Evolutionary conservation across 768 basidiomycete genomes (phyloP), one percentile per base, ranked within the genome.

Genomic region (Mycena crocata): DNA sequence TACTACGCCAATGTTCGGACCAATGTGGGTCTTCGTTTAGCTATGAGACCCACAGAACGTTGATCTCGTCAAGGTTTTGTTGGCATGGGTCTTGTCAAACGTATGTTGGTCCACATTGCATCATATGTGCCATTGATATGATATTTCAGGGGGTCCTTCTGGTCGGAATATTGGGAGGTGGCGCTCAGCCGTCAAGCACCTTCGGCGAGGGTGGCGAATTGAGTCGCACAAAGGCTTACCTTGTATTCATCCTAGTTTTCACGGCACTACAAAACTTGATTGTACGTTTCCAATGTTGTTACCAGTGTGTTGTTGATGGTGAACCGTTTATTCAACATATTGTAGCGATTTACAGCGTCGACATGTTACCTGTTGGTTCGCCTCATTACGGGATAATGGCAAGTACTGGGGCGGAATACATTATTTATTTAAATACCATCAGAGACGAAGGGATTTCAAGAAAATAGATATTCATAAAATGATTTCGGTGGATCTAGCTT

Each of bases 1-100:
- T 96, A 95, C 79, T 96, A 95, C 76, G 93, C 94, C 1, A 90
- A 89, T 72, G 93, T 96, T 58, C 82, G 94, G 68, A 95, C 94
- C 9, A 95, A 95, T 79, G 92, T 84, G 60, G 56, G 74, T 72
- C 44, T 45, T 15, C n/a, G 19, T n/a, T 1, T 13, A 49, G 7
- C 13, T 45, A n/a, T 46, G 32, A 21, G 13, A n/a, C 23, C 5
- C 24, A 17, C 30, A 37, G 19, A 60, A 24, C 44, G 23, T 28
- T 68, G 26, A 57, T 37, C 6, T 9, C n/a, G 34, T 63, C 34
- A 55, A 89, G 86, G 87, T 91, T 35, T 77, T 96, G 46, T 81
- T 96, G 60, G 81, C 86, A 4, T 96, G 95, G 95, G 93, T 93
- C 5, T 73, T 96, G 66, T 91, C 93, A 30, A 96, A 96, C 73